A percentile compares a stretch with the other conserved stretches of the same genome.
These are phyloP conservation scores for Blepharisma stoltei DNA, from an alignment of 73 alveolate genomes.

Conservation along the genomic window DNA sequence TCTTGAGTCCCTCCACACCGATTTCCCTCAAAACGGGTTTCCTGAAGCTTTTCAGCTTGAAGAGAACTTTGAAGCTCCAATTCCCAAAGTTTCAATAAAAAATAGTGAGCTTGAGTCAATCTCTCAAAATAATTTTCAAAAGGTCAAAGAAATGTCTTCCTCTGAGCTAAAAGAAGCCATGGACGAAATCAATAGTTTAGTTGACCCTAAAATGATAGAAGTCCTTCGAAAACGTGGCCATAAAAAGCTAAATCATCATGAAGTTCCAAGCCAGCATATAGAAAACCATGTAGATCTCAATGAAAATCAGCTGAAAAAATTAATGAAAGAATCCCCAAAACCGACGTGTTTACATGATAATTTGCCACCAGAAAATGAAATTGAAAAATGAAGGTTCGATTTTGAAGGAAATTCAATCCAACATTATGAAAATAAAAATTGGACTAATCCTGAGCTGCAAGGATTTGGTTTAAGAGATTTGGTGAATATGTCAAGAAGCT, in stretches of 20 bases:
- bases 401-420: constrained; percentile 8
- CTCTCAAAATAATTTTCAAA: neutral
- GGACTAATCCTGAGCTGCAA: neutral
- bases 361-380: neutral
- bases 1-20: too few relatives aligned
- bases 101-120: neutral
- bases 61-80: too few relatives aligned
- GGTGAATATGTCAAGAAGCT: neutral
- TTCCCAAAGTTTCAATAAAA: too few relatives aligned
- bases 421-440: neutral
- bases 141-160: neutral
- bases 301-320: neutral
- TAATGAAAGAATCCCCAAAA: neutral
- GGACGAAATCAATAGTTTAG: neutral
- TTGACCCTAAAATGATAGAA: neutral
- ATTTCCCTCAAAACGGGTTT: too few relatives aligned
- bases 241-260: neutral
- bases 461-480: constrained; percentile 2
- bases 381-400: neutral
- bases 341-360: neutral
- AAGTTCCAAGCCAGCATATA: neutral
- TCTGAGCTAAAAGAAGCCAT: neutral
- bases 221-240: constrained; percentile 10
- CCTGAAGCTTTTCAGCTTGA: too few relatives aligned
- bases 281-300: neutral